Conservation (phyloP, 2,329 filamentous ascomycete species). For the Fonsecaea monophora region DNA sequence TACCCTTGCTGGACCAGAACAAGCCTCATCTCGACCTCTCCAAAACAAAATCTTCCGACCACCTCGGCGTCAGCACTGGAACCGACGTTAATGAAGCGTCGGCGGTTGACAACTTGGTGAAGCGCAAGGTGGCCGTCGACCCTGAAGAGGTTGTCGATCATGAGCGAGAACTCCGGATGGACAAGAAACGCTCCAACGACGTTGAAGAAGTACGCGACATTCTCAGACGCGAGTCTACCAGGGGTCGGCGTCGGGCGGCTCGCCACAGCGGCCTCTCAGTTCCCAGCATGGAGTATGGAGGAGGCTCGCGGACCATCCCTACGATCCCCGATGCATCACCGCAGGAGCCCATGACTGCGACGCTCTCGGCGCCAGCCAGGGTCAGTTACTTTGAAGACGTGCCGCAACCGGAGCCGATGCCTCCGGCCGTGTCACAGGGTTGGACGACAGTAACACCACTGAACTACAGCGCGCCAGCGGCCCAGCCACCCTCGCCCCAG, state of each 20-base stretch:
- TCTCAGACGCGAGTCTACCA: constrained; percentile 49
- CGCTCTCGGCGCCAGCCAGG: constrained; percentile 11
- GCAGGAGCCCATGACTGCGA: constrained; percentile 24
- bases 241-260: constrained; percentile 47
- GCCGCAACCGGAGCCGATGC: constrained; percentile 21
- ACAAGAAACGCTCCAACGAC: constrained; percentile 39
- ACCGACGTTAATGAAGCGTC: constrained; percentile 32
- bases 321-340: constrained; percentile 34
- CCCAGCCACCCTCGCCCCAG: constrained; percentile 20
- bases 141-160: constrained; percentile 31
- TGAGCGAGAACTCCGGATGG: constrained; percentile 27
- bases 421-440: constrained; percentile 10
- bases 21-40: constrained; percentile 11
- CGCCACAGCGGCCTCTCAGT: constrained; percentile 27
- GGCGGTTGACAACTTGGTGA: constrained; percentile 29
- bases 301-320: constrained; percentile 35
- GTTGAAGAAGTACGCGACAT: constrained; percentile 40
- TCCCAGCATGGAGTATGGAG: constrained; percentile 3
- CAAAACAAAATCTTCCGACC: constrained; percentile 14
- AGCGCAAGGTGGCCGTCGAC: constrained; percentile 33
- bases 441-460: constrained; percentile 25
- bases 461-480: constrained; percentile 21
- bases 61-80: constrained; percentile 19
- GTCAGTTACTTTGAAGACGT: constrained; percentile 39
- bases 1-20: constrained; percentile 53